phyloP scores from a whole-genome alignment of 202 grass and related monocot genomes.

The Elaeis oleifera region DNA sequence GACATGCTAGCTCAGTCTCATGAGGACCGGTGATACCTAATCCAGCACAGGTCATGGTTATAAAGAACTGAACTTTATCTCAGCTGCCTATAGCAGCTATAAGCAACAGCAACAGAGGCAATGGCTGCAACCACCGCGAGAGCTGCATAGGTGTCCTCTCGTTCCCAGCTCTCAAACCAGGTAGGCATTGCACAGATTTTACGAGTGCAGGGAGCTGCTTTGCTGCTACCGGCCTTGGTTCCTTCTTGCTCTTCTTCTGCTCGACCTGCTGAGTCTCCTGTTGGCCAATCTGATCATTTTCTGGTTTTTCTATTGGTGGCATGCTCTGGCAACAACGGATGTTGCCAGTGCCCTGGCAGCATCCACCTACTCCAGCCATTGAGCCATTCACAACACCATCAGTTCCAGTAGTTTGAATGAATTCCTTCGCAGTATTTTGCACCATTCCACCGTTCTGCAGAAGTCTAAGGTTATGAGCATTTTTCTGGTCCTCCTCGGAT shows the following conservation, averaged over 20 bases:
- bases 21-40: no score
- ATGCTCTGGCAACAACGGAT: constrained; percentile 62
- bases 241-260: constrained; percentile 25
- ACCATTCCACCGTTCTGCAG: constrained; percentile 33
- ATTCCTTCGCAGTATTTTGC: constrained; percentile 32
- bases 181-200: constrained; percentile 67
- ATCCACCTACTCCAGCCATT: constrained; percentile 28
- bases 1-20: no score
- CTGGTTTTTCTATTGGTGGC: constrained; percentile 33
- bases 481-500: constrained; percentile 72
- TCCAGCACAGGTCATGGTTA: no score
- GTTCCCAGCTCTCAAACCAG: constrained; percentile 84
- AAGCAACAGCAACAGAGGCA: constrained; percentile 57
- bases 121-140: constrained; percentile 69
- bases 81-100: constrained; percentile 65
- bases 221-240: constrained; percentile 20
- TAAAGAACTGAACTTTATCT: constrained; percentile 19
- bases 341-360: constrained; percentile 54
- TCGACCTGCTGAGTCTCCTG: constrained; percentile 26
- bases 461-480: constrained; percentile 44
- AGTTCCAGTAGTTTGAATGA: constrained; percentile 27
- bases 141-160: constrained; percentile 61
- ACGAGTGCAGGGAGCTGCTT: constrained; percentile 22
- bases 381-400: constrained; percentile 20
- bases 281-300: constrained; percentile 33